These are phyloP conservation scores for Podospora appendiculata DNA, from an alignment of 495 filamentous ascomycete genomes.

Conservation along the genomic window DNA sequence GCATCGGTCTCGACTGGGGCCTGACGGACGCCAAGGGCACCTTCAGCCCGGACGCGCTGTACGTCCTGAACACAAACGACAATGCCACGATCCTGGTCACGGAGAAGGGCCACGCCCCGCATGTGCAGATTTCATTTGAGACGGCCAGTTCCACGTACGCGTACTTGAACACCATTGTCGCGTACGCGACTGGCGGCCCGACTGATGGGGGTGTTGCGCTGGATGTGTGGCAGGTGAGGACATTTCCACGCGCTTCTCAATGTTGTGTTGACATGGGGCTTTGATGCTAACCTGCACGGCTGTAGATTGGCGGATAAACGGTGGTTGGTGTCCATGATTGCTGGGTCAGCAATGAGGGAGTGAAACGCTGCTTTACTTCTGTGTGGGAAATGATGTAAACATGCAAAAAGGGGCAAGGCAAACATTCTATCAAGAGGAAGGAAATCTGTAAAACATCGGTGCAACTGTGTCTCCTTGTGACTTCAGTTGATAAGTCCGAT, in stretches of 20 bases:
- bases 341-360: too few relatives aligned
- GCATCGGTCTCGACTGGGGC: slow-evolving; percentile 16
- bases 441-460: too few relatives aligned
- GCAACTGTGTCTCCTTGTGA: too few relatives aligned
- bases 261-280: too few relatives aligned
- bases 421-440: too few relatives aligned
- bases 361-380: too few relatives aligned
- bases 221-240: slow-evolving; percentile 21
- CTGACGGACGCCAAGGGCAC: slow-evolving; percentile 12
- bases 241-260: not conserved
- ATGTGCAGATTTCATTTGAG: slow-evolving; percentile 19
- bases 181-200: slow-evolving; percentile 12
- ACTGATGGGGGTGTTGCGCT: slow-evolving; percentile 7
- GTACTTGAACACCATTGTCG: slow-evolving; percentile 12
- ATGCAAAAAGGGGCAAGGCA: too few relatives aligned
- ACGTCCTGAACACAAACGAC: slow-evolving; percentile 14
- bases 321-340: too few relatives aligned
- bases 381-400: too few relatives aligned
- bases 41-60: slow-evolving; percentile 18
- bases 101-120: slow-evolving; percentile 16
- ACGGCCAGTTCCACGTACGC: slow-evolving; percentile 15
- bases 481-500: too few relatives aligned
- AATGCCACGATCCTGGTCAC: slow-evolving; percentile 15
- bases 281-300: too few relatives aligned
- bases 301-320: too few relatives aligned